Evolutionary conservation across 2,329 filamentous ascomycete species (phyloP), one percentile per base, ranked within the genome.

Genomic region (Penicillium brevicompactum): DNA sequence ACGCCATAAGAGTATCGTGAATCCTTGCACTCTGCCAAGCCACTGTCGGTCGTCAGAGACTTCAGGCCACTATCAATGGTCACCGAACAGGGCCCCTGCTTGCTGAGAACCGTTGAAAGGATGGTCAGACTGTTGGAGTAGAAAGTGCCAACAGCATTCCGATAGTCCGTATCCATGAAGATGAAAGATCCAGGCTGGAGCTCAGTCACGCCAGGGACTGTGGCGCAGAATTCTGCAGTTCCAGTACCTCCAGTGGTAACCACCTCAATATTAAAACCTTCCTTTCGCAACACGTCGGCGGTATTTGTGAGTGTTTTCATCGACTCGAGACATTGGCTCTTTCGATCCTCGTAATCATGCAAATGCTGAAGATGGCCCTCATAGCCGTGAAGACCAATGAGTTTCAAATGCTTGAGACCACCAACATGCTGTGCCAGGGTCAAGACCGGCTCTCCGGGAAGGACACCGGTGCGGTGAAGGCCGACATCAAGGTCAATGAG

Each of bases 161-260:
- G 76, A 59, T 84, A 84, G 61, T 84, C 81, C 2, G 80, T 81
- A 53, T 84, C 81, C 81, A 84, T 84, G 63, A 84, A 83, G 52
- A 84, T 75, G 55, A 84, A 84, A 0, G 78, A 81, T 0, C 81
- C 81, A 0, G 81, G 81, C 61, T 84, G 81, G 1, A 84, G 69
- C 60, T 84, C 81, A 1, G 80, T 84, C 0, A 84, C 74, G 0
- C 80, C 81, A 0, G 76, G 74, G 0, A 81, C 79, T 0, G 69
- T 74, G 1, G 75, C 80, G 51, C 81, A 83, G 59, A 84, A 82
- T 56, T 83, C 80, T 2, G 76, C 79, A 1, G 80, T 83, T 7
- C 80, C 80, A 0, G 80, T 82, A 1, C 80, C 80, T 1, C 80
- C 80, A 0, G 78, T 80, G 0, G 80, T 82, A 3, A 83, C 80